Base-by-base conservation (phyloP, 1,139 yeast species). In the Diutina rugosa region DNA sequence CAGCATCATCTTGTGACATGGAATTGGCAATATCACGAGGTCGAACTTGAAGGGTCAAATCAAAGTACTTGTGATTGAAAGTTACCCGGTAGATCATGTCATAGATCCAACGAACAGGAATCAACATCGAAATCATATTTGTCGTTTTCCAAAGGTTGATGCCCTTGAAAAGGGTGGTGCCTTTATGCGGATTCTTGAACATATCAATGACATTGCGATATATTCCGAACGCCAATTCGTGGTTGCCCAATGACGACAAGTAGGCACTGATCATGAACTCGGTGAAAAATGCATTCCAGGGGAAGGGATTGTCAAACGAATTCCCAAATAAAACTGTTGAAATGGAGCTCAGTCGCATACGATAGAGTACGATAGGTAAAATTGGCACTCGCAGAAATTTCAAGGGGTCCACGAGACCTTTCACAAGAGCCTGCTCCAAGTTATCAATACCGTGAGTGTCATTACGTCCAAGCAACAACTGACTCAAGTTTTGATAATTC, bases 351-450 rank as follows among this genome's bases (percentile, higher is more conserved):
- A 67, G 63, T 46, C 79, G 67, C 74, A 74, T 68, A 45, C 76
- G 65, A 61, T 72, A 75, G 59, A 76, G 60, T 46, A 73, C 67
- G 21, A 75, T 65, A 1, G 80, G 80, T 26, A 76, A 66, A 3
- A 72, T 60, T 0, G 79, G 77, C 21, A 76, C 67, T 48, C 77
- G 65, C n/a, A 73, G 67, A 57, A 74, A 72, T 35, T 73, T 73
- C 55, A 73, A 64, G 1, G 76, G 78, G 60, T 72, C 78, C 14
- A 73, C 67, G 18, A 71, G 21, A n/a, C 47, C 38, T 35, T 49
- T 38, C 7, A 55, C n/a, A 3, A 18, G 21, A 6, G 46, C 51
- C 48, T 29, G 30, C 26, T 51, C 54, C 46, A 51, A 28, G 16
- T 21, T 32, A 14, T 18, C 45, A 12, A 30, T 47, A 28, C 41